Evolutionary conservation across 352 stramenopile species (phyloP).

Genomic region (Blastocystis hominis): DNA sequence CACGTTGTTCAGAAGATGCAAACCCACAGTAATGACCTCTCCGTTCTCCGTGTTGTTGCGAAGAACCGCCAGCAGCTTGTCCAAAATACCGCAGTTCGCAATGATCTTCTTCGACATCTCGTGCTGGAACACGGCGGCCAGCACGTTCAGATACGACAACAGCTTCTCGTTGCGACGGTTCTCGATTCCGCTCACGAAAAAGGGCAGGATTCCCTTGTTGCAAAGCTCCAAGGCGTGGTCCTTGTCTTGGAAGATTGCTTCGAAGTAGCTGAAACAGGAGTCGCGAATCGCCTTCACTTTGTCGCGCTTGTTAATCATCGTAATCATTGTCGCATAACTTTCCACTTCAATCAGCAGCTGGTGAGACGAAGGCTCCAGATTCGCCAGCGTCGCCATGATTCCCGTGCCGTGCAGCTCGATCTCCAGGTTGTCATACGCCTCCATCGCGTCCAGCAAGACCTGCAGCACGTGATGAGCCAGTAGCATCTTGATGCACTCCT

Average conservation of each 20-base stretch:
- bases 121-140: conserved; percentile 40
- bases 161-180: conserved; percentile 29
- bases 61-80: conserved; percentile 23
- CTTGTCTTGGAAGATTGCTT: conserved; percentile 30
- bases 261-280: conserved; percentile 47
- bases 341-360: conserved; percentile 51
- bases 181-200: conserved; percentile 13
- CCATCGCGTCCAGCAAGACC: conserved; percentile 47
- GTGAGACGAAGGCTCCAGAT: not conserved
- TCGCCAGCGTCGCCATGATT: conserved; percentile 35
- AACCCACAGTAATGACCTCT: not conserved
- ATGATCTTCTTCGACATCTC: conserved; percentile 22
- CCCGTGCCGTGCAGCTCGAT: conserved; percentile 10
- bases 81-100: conserved; percentile 36
- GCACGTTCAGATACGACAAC: conserved; percentile 11
- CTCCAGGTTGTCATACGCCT: conserved; percentile 28
- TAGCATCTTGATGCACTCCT: conserved; percentile 41
- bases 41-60: conserved; percentile 24
- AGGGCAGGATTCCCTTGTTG: not conserved
- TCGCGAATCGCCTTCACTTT: conserved; percentile 31
- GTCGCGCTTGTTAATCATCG: not conserved
- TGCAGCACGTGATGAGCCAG: conserved; percentile 24
- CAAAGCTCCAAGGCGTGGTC: conserved; percentile 46
- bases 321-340: conserved; percentile 49
- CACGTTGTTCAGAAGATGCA: conserved; percentile 39